These are phyloP conservation scores for Lachnellula subtilissima DNA, from an alignment of 2,329 filamentous ascomycete species.

Conservation along the genomic window DNA sequence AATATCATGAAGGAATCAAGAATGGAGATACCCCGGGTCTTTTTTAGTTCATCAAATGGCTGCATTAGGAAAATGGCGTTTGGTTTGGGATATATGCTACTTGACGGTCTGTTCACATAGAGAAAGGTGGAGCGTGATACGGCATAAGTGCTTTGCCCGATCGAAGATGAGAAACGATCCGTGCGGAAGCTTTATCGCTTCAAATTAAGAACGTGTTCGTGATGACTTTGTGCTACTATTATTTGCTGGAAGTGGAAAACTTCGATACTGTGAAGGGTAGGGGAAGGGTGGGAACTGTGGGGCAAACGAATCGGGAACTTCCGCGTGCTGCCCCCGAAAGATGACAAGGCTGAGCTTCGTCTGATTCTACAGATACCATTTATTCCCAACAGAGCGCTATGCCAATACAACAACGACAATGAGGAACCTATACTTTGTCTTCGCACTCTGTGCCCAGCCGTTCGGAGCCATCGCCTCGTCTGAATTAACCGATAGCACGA, in stretches of 20 bases:
- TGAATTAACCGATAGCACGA: conserved; percentile 33
- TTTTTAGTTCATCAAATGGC: conserved; percentile 10
- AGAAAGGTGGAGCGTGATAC: not conserved
- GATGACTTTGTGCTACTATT: too few relatives aligned
- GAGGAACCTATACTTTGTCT: conserved; percentile 40
- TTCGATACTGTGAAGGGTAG: too few relatives aligned
- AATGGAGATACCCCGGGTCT: conserved; percentile 17
- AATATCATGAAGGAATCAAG: not conserved
- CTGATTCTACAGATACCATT: too few relatives aligned
- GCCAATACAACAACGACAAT: conserved; percentile 10
- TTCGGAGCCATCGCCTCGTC: conserved; percentile 37
- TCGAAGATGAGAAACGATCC: not conserved
- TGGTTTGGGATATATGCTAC: not conserved
- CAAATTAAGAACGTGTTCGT: not conserved
- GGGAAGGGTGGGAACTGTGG: too few relatives aligned
- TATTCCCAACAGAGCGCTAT: not conserved
- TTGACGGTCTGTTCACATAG: not conserved
- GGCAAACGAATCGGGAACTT: too few relatives aligned
- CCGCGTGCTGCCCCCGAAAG: too few relatives aligned
- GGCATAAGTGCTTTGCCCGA: not conserved
- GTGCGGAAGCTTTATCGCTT: not conserved
- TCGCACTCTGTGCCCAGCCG: conserved; percentile 34
- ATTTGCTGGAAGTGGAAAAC: too few relatives aligned
- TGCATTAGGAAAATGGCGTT: conserved; percentile 20
- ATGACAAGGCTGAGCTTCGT: not conserved